Base-by-base conservation (phyloP, 2,329 filamentous ascomycete genomes). In the Curvularia lunata region DNA sequence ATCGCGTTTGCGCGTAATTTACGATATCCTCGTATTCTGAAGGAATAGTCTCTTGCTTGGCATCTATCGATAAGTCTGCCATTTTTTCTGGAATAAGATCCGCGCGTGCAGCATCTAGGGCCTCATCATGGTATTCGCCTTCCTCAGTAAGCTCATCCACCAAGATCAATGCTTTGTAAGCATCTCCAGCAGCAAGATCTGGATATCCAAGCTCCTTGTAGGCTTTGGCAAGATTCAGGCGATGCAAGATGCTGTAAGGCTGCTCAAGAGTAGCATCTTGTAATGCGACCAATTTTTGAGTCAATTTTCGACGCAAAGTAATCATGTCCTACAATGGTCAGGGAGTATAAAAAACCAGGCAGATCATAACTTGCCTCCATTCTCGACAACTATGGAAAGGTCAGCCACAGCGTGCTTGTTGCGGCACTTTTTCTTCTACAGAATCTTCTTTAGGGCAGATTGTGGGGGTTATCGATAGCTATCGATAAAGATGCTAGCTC, bases 131-230 rank as follows among this genome's bases (percentile, higher is more conserved):
- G 69, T 92, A 96, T 75, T 97, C 93, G 38, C 86, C 85, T 61
- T 94, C 90, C 54, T 95, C 88, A 62, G 83, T 78, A 34, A 92
- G 84, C 64, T 95, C 91, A 71, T 98, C 94, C 16, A 90, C 85
- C 46, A 99, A 81, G 4, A 97, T 85, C n/a, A 98, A 83, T 1
- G 93, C 92, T 54, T 90, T 89, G 75, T 98, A 98, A 5, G 92
- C 91, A 80, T 97, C 93, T 32, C 92, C 91, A 10, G 89, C 88
- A 5, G 92, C 92, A 38, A 99, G 85, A 75, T 99, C 95, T 0
- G 92, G 91, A 75, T 97, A 98, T 37, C 87, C 91, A 46, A 97
- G 83, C 45, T 86, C 81, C 16, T 87, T 84, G 75, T 97, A 87
- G 41, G 90, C 81, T 32, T 85, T 79, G 23, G 91, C 91, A 30